These are phyloP conservation scores for Melampsora americana DNA, from an alignment of 1,284 basidiomycete species.

Conservation along the genomic window DNA sequence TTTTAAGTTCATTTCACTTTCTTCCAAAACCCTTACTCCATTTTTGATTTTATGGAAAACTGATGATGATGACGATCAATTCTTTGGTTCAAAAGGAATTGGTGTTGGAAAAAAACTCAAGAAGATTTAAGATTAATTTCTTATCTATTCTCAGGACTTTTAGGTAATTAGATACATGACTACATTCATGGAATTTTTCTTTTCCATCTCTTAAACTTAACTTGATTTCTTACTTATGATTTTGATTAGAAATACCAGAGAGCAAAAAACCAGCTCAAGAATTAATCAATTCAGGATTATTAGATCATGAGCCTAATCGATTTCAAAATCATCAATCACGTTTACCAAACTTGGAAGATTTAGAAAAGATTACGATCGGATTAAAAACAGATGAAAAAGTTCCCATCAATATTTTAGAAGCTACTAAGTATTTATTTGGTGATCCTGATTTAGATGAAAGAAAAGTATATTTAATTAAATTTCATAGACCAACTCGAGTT, in stretches of 20 bases:
- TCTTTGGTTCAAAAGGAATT: neutral
- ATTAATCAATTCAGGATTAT: neutral
- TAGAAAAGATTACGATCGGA: neutral
- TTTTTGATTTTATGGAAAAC: neutral
- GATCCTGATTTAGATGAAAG: neutral
- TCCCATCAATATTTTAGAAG: neutral
- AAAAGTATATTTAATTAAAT: neutral
- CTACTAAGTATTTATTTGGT: neutral
- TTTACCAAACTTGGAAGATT: neutral
- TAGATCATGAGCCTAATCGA: neutral
- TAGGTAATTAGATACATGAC: too few species aligned
- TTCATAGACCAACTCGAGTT: neutral
- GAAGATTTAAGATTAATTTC: neutral
- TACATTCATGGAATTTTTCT: too few species aligned
- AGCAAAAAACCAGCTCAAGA: too few species aligned
- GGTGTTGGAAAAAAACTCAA: neutral
- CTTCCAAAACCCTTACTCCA: neutral
- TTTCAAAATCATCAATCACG: neutral
- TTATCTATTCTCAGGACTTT: neutral
- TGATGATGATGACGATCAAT: neutral
- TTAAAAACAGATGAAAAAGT: neutral
- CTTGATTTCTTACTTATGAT: too few species aligned
- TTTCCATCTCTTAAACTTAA: too few species aligned
- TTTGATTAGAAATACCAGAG: too few species aligned
- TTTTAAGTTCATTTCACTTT: neutral